A percentile compares a stretch with the other conserved stretches of the same genome.
phyloP scores from a whole-genome alignment of 805 yeast species.

The Tetrapisispora arboricola region DNA sequence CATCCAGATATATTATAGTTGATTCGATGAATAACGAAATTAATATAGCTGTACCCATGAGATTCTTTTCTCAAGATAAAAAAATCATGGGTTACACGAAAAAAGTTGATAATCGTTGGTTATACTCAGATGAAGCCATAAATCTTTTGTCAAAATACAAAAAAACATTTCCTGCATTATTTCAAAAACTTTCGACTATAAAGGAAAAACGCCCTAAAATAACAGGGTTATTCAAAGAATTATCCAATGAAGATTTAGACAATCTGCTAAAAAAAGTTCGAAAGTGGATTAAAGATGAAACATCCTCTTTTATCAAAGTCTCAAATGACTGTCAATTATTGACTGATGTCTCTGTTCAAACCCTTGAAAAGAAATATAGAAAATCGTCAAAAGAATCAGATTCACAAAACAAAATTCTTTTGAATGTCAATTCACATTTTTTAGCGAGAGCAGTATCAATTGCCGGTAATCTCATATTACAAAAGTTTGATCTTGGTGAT shows the following conservation, averaged over 20 bases:
- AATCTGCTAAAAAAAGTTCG: slow-evolving; percentile 24
- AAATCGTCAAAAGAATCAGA: neutral
- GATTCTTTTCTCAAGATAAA: slow-evolving; percentile 63
- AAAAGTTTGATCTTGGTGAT: slow-evolving; percentile 77
- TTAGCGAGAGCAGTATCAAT: neutral
- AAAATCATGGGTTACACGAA: slow-evolving; percentile 84
- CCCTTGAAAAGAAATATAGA: slow-evolving; percentile 54
- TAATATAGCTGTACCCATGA: slow-evolving; percentile 78
- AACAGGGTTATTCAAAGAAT: slow-evolving; percentile 27
- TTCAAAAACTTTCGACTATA: slow-evolving; percentile 31
- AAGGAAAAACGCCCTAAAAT: slow-evolving; percentile 19
- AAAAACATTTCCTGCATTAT: slow-evolving; percentile 50
- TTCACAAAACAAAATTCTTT: neutral
- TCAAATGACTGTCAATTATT: slow-evolving; percentile 69
- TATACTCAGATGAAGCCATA: slow-evolving; percentile 65
- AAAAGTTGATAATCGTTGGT: slow-evolving; percentile 61
- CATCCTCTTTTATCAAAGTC: slow-evolving; percentile 48
- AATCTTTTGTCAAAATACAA: slow-evolving; percentile 53
- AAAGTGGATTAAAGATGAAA: slow-evolving; percentile 39
- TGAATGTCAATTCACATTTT: neutral
- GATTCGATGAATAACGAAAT: slow-evolving; percentile 40
- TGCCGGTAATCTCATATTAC: slow-evolving; percentile 28
- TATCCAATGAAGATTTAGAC: slow-evolving; percentile 22
- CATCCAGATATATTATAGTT: slow-evolving; percentile 58
- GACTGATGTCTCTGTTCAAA: slow-evolving; percentile 50